Evolutionary conservation across 257 asterid species (phyloP), one percentile per base, ranked within the genome.

Genomic region (Penstemon newberryi): DNA sequence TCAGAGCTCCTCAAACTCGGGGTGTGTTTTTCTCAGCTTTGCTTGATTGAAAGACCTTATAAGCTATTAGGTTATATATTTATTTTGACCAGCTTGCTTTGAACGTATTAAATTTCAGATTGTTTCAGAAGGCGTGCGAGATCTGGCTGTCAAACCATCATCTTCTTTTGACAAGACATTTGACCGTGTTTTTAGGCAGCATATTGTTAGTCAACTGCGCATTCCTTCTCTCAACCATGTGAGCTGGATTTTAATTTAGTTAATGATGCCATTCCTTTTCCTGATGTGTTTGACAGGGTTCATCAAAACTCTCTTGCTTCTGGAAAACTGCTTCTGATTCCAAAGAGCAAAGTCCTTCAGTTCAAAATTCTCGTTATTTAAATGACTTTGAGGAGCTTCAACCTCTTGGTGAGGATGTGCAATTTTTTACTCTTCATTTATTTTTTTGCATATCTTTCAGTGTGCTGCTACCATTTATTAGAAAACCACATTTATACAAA

Each of bases 381-480:
- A 82, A 78, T 78, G 97, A 93, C 82, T 93, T 93, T 71, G 97
- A 90, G 92, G 99, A 93, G 80, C 96, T 93, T 63, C 96, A 89
- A 74, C 81, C 96, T 74, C 95, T 93, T 46, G 99, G 98, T 87
- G 71, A 75, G 88, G 52, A 68, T 54, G 52, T 39, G 37, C 4
- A 43, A 36, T 15, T 64, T 57, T 57, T 56, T 33, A 55, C 33
- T 36, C 50, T 50, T 53, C 25, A 43, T 40, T 36, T 66, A 51
- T 46, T 58, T 44, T 53, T 55, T 67, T 79, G 73, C 74, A 66
- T 54, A 56, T 72, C 13, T 10, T 8, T 50, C 56, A 41, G 11
- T 60, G 38, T 72, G 67, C 49, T 45, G 56, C 54, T 55, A 51
- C 65, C 44, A 25, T 68, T 59, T 52, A 63, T 67, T 50, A 63